Evolutionary conservation across 140 eudicot species (phyloP), one percentile per base, ranked within the genome.

Genomic region (Erigeron philadelphicus): DNA sequence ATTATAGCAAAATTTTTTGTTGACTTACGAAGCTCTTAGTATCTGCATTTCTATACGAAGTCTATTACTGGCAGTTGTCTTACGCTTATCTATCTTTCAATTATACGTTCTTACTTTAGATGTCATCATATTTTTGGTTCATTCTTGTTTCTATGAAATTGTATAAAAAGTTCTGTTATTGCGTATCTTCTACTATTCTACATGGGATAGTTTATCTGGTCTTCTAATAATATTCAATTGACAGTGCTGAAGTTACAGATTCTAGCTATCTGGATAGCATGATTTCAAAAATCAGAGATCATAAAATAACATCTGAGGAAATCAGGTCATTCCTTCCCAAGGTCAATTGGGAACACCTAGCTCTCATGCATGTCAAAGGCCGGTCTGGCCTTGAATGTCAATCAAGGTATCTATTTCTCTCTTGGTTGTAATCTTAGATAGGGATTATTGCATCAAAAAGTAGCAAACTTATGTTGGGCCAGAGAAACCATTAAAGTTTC

Each of bases 321-420:
- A 79, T 92, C 43, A 83, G 83, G 73, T 47, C 40, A 54, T 88
- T 92, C 68, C 71, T 81, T 70, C 90, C 86, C 48, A 82, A 80
- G 84, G 90, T 90, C 58, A 78, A 90, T 21, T 90, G 97, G 98
- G 89, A 84, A 18, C 80, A 76, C 42, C 72, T 92, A 73, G 84
- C 90, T 65, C 75, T 84, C 35, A 82, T 81, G 88, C 82, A 86
- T 71, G 42, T 79, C 64, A 54, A 75, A 46, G 72, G 80, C n/a
- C 85, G 92, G 10, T 72, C 92, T 73, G 96, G 96, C 61, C 82
- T 81, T 46, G 98, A 92, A 84, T 92, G 98, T 77, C 81, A 88
- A 81, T 77, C 92, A 43, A 88, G 95, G 97, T 90, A 69, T 46
- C 9, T 5, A 17, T 61, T 74, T 75, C 61, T 16, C 61, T 16